phyloP scores from a whole-genome alignment of 2,329 filamentous ascomycete species.

The Ceratocystis cubensis region DNA sequence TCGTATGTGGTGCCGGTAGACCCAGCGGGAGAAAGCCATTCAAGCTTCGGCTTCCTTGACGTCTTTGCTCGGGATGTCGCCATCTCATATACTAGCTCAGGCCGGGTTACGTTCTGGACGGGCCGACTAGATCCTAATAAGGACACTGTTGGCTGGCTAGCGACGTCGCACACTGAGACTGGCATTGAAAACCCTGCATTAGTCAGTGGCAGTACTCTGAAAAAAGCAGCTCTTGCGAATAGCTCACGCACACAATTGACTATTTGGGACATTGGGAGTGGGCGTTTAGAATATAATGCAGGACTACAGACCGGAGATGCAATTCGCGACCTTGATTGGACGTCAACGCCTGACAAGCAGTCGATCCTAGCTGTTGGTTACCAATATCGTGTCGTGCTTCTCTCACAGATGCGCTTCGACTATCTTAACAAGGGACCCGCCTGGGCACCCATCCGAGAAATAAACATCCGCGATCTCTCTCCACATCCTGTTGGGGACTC shows the following conservation, averaged over 20 bases:
- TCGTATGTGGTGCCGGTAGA: constrained; percentile 69
- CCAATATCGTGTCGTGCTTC: constrained; percentile 66
- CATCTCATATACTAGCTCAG: constrained; percentile 66
- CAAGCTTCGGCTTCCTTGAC: constrained; percentile 68
- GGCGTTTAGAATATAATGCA: constrained; percentile 69
- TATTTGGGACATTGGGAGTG: constrained; percentile 80
- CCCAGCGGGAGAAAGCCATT: constrained; percentile 61
- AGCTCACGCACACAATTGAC: constrained; percentile 59
- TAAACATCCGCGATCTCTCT: constrained; percentile 67
- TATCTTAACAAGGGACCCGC: constrained; percentile 81
- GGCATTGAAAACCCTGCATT: constrained; percentile 59
- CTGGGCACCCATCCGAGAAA: constrained; percentile 74
- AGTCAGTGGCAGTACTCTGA: constrained; percentile 72
- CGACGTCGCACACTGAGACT: constrained; percentile 71
- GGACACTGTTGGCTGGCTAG: constrained; percentile 63
- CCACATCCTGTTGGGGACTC: constrained; percentile 88
- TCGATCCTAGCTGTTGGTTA: constrained; percentile 89
- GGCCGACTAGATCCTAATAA: constrained; percentile 53
- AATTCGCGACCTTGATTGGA: constrained; percentile 86
- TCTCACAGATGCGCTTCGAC: constrained; percentile 82
- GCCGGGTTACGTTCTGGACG: constrained; percentile 73
- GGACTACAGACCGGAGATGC: constrained; percentile 59
- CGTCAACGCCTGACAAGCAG: constrained; percentile 76
- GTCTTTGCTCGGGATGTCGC: constrained; percentile 77
- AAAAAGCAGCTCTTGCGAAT: constrained; percentile 77